Evolutionary conservation across 2,329 filamentous ascomycete genomes (phyloP).

Genomic region (Aspergillus spinulosporus): DNA sequence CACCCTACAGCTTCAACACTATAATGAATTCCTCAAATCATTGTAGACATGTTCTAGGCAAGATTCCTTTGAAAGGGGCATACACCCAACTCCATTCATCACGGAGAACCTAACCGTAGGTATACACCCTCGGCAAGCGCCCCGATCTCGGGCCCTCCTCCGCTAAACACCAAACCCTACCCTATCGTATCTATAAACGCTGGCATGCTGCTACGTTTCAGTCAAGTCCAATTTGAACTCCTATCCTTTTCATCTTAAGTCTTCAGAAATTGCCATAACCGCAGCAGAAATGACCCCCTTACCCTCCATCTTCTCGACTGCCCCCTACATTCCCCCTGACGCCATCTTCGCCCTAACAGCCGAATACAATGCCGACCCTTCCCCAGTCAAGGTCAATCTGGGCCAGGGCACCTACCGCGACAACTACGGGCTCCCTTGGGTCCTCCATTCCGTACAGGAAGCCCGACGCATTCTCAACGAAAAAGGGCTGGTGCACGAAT

Average conservation of each 20-base stretch:
- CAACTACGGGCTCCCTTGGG: conserved; percentile 89
- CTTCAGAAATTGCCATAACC: not conserved
- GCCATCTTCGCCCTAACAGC: conserved; percentile 31
- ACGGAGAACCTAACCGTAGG: too few relatives aligned
- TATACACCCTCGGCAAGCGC: not conserved
- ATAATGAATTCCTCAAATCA: not conserved
- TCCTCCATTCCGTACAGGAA: conserved; percentile 79
- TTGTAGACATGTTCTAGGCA: not conserved
- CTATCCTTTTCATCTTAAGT: not conserved
- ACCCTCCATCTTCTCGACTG: conserved; percentile 17
- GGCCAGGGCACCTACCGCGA: conserved; percentile 92
- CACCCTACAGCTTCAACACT: not conserved
- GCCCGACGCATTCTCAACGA: conserved; percentile 46
- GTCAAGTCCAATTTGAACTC: not conserved
- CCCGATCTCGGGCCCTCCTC: not conserved
- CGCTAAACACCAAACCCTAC: not conserved
- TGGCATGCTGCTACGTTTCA: not conserved
- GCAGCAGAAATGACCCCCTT: not conserved
- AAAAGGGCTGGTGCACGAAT: conserved; percentile 84
- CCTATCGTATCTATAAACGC: not conserved
- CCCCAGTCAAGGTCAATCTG: conserved; percentile 79
- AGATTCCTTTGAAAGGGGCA: too few relatives aligned
- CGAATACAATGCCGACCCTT: conserved; percentile 68
- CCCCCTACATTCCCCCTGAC: conserved; percentile 23
- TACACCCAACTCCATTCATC: too few relatives aligned